Evolutionary conservation across 1,284 basidiomycete genomes (phyloP).

Genomic region (Ceratobasidium theobromae): DNA sequence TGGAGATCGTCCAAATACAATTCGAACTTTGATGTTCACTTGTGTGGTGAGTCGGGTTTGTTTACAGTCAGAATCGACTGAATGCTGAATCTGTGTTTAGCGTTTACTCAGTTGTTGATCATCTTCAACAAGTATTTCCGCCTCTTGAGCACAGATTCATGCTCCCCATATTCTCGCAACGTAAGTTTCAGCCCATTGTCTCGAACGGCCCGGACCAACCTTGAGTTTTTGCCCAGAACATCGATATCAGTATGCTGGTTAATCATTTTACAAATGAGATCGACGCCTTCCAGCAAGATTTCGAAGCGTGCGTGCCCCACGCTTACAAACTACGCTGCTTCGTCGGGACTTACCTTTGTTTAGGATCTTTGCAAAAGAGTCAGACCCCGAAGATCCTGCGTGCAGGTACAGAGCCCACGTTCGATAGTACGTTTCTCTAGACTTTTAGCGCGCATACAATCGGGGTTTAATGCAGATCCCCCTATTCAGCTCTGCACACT

Average conservation of each 20-base stretch:
- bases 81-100: background rate
- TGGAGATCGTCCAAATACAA: constrained; percentile 8
- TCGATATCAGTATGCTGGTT: background rate
- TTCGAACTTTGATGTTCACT: constrained; percentile 11
- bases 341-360: background rate
- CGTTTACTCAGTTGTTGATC: constrained; percentile 22
- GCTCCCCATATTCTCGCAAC: background rate
- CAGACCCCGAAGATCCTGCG: background rate
- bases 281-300: constrained; percentile 1
- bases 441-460: constrained; percentile 9
- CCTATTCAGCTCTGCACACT: constrained; percentile 6
- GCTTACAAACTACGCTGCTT: too few species aligned
- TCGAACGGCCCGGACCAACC: background rate
- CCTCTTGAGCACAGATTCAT: background rate
- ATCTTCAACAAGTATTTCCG: constrained; percentile 27
- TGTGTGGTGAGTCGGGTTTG: constrained; percentile 23
- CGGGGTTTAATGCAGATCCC: background rate
- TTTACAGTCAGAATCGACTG: background rate
- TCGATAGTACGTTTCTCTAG: background rate
- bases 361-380: constrained; percentile 8
- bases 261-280: constrained; percentile 5
- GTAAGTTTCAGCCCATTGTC: background rate
- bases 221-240: background rate
- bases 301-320: constrained; percentile 10
- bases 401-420: constrained; percentile 19